phyloP scores from a whole-genome alignment of 1,284 basidiomycete genomes.

The Agroathelia rolfsii region DNA sequence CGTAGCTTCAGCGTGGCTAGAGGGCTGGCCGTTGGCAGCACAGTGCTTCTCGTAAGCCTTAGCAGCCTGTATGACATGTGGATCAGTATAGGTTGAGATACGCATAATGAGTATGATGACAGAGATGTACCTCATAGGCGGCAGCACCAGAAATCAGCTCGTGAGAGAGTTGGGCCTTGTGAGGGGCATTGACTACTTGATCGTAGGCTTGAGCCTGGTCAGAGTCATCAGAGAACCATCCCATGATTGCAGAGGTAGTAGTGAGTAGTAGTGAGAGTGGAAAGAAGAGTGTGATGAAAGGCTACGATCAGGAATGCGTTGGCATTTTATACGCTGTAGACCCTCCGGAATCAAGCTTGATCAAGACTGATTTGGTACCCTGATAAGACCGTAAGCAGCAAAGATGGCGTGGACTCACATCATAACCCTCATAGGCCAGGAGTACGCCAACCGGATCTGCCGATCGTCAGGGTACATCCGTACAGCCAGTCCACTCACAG shows the following conservation, averaged over 20 bases:
- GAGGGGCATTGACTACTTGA: conserved; percentile 19
- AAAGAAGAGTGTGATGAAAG: too few relatives aligned
- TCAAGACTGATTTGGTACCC: too few relatives aligned
- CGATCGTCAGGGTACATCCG: too few relatives aligned
- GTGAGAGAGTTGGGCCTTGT: conserved; percentile 31
- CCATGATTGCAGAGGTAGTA: conserved; percentile 27
- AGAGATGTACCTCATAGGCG: conserved; percentile 24
- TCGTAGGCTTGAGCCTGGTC: conserved; percentile 24
- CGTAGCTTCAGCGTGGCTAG: conserved; percentile 28
- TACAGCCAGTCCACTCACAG: too few relatives aligned
- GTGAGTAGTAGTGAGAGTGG: neutral
- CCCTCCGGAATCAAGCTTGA: too few relatives aligned
- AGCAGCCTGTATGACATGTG: conserved; percentile 22
- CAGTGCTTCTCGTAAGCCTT: conserved; percentile 35
- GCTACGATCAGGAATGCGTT: too few relatives aligned
- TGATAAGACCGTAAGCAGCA: too few relatives aligned
- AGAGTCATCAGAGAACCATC: conserved; percentile 27
- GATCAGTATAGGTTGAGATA: conserved; percentile 1
- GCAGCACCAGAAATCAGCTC: conserved; percentile 36
- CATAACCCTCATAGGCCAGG: too few relatives aligned
- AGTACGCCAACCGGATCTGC: too few relatives aligned
- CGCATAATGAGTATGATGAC: neutral
- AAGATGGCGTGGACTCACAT: too few relatives aligned
- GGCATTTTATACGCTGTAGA: too few relatives aligned
- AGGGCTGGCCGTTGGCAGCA: conserved; percentile 27